phyloP scores from a whole-genome alignment of 2,329 filamentous ascomycete species.

The Hypoxylon sp. region DNA sequence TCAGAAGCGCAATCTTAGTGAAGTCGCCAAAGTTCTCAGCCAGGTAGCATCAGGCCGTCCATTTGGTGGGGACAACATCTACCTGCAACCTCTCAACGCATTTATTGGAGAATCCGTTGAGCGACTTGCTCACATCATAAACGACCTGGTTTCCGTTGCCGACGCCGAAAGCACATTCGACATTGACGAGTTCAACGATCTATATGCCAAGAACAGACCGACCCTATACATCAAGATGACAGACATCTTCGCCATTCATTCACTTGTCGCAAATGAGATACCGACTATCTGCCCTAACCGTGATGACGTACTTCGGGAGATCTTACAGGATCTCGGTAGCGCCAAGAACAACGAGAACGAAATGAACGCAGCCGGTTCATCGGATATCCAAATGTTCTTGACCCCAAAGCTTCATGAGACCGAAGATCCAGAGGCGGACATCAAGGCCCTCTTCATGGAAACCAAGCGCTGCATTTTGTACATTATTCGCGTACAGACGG shows the following conservation, averaged over 20 bases:
- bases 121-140: constrained; percentile 78
- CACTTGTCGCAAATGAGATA: constrained; percentile 82
- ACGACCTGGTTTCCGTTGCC: constrained; percentile 80
- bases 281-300: constrained; percentile 77
- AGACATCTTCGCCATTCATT: constrained; percentile 96
- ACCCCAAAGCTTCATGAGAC: constrained; percentile 89
- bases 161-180: constrained; percentile 93
- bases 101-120: constrained; percentile 88
- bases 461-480: constrained; percentile 97
- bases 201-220: constrained; percentile 95
- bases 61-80: constrained; percentile 94
- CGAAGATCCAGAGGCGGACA: constrained; percentile 90
- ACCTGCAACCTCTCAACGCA: constrained; percentile 91
- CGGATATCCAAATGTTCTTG: constrained; percentile 89
- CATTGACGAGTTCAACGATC: constrained; percentile 98
- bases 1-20: constrained; percentile 89
- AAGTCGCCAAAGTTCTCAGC: constrained; percentile 89
- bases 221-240: constrained; percentile 99
- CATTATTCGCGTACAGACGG: constrained; percentile 95
- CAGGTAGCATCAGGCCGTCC: constrained; percentile 89
- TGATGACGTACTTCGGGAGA: constrained; percentile 89
- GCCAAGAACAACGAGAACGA: constrained; percentile 97
- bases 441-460: constrained; percentile 96
- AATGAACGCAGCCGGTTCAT: constrained; percentile 83
- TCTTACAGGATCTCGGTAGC: constrained; percentile 91